Conservation (phyloP, 805 yeast genomes). For the Suhomyces vadensis region DNA sequence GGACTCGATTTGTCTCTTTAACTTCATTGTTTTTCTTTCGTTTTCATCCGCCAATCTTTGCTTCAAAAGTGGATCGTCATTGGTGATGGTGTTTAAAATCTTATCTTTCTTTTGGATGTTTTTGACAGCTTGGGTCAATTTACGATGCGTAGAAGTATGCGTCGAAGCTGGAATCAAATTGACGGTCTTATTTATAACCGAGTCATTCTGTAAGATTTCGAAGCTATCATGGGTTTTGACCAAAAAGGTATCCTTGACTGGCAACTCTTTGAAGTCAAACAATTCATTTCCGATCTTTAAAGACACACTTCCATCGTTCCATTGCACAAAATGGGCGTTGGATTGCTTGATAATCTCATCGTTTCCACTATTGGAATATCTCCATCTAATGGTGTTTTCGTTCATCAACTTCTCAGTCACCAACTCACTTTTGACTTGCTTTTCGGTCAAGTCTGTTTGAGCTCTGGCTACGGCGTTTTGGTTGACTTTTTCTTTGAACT, state of each 20-base stretch:
- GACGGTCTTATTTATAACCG: slow-evolving; percentile 62
- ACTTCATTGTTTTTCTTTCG: slow-evolving; percentile 55
- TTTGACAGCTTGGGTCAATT: slow-evolving; percentile 70
- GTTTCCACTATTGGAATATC: slow-evolving; percentile 73
- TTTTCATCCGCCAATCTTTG: slow-evolving; percentile 67
- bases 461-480: slow-evolving; percentile 34
- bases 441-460: slow-evolving; percentile 33
- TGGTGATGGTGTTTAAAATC: slow-evolving; percentile 54
- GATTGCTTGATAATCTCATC: slow-evolving; percentile 81
- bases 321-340: slow-evolving; percentile 84
- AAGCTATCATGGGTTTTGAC: slow-evolving; percentile 70
- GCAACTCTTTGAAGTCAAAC: slow-evolving; percentile 71
- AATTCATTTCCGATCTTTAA: slow-evolving; percentile 84
- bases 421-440: slow-evolving; percentile 46
- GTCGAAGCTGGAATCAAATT: slow-evolving; percentile 89
- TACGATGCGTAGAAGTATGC: slow-evolving; percentile 77
- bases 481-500: slow-evolving; percentile 55
- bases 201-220: slow-evolving; percentile 68
- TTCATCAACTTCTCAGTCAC: slow-evolving; percentile 66
- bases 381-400: slow-evolving; percentile 91
- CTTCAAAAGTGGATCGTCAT: slow-evolving; percentile 68
- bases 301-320: slow-evolving; percentile 92
- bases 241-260: slow-evolving; percentile 69
- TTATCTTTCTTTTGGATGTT: slow-evolving; percentile 48
- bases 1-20: slow-evolving; percentile 67